These are phyloP conservation scores for Kurtzmaniella natalensis DNA, from an alignment of 1,139 yeast species.

Conservation along the genomic window DNA sequence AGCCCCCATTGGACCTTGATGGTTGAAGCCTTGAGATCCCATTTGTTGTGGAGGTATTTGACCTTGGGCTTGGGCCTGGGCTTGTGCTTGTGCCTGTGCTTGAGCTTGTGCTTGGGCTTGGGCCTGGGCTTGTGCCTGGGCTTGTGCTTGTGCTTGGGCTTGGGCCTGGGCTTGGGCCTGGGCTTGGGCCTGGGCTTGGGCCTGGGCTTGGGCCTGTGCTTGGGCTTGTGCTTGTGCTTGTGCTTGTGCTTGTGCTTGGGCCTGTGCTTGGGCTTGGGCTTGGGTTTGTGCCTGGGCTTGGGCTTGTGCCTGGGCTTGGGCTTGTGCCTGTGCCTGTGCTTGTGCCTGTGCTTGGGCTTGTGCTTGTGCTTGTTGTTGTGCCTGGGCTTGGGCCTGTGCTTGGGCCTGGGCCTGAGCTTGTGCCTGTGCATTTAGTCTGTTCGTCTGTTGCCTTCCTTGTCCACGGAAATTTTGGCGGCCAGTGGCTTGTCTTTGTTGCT, in stretches of 20 bases:
- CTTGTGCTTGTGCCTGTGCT: conserved; percentile 7
- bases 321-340: conserved; percentile 5
- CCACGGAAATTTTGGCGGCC: neutral
- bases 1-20: too few relatives aligned
- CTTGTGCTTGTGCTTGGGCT: conserved; percentile 5
- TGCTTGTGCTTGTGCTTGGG: conserved; percentile 5
- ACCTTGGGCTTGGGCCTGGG: conserved; percentile 4
- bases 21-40: conserved; percentile 5
- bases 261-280: conserved; percentile 4
- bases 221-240: conserved; percentile 4
- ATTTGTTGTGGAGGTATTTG: conserved; percentile 1
- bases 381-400: conserved; percentile 2
- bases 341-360: conserved; percentile 4
- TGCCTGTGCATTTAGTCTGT: conserved; percentile 7
- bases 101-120: conserved; percentile 6
- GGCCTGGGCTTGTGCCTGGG: conserved; percentile 5
- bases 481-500: conserved; percentile 12
- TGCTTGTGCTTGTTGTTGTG: conserved; percentile 5
- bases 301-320: conserved; percentile 6
- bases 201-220: conserved; percentile 6
- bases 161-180: conserved; percentile 5
- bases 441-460: conserved; percentile 5
- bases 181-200: conserved; percentile 5
- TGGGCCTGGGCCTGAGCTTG: conserved; percentile 4
- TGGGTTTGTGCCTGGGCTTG: conserved; percentile 6